These are phyloP conservation scores for Trichoderma brevicompactum DNA, from an alignment of 2,329 filamentous ascomycete species.

Conservation along the genomic window DNA sequence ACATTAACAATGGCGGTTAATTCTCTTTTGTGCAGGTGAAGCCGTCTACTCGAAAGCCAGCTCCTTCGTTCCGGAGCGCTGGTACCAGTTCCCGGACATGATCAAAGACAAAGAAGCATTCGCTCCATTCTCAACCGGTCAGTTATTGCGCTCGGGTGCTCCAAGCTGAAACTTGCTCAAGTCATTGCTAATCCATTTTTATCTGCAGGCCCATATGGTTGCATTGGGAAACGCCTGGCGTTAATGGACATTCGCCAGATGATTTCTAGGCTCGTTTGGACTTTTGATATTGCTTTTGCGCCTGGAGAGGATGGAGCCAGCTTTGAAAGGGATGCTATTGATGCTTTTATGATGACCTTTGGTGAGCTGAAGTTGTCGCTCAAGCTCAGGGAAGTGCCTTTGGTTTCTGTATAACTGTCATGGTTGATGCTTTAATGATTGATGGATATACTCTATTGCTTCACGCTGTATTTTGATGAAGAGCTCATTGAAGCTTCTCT, in stretches of 20 bases:
- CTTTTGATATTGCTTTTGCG: neutral
- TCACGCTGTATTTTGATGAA: no score
- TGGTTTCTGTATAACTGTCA: no score
- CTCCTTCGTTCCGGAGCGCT: slow-evolving; percentile 46
- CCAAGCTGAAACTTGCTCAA: neutral
- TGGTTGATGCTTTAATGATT: no score
- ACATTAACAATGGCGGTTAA: slow-evolving; percentile 43
- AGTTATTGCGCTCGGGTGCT: neutral
- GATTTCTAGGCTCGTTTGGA: neutral
- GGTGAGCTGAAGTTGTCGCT: neutral
- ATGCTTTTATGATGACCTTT: slow-evolving; percentile 7
- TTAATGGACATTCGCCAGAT: neutral
- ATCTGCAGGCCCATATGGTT: neutral
- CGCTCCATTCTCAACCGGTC: slow-evolving; percentile 37
- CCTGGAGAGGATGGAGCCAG: neutral
- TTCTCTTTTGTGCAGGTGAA: neutral
- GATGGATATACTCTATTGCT: no score
- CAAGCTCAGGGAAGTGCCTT: neutral
- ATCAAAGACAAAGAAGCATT: slow-evolving; percentile 39
- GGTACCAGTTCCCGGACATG: slow-evolving; percentile 40
- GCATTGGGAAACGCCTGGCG: neutral
- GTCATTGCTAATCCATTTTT: neutral
- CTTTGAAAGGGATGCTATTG: neutral
- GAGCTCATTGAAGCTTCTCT: no score
- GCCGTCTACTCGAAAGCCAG: slow-evolving; percentile 21